These are phyloP conservation scores for Ramichloridium luteum DNA, from an alignment of 2,329 filamentous ascomycete genomes.

Conservation along the genomic window DNA sequence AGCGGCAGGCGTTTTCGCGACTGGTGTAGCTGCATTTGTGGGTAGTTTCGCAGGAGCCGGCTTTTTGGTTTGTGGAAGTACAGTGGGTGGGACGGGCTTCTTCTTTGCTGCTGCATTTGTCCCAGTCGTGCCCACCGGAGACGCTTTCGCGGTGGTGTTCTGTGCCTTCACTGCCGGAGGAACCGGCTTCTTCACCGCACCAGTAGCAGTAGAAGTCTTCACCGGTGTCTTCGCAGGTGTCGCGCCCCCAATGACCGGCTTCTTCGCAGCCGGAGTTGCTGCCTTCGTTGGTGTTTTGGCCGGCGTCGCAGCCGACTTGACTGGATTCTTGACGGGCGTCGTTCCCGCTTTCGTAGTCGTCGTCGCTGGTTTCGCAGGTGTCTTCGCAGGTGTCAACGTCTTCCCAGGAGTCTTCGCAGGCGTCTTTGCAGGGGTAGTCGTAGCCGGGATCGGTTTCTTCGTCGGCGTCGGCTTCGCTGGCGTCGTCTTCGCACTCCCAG, in stretches of 20 bases:
- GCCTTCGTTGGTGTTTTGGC: constrained; percentile 5
- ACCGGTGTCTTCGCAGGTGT: constrained; percentile 12
- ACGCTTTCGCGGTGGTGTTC: too few species aligned
- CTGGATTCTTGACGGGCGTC: constrained; percentile 10
- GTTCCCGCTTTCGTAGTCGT: too few species aligned
- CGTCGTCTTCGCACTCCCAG: constrained; percentile 9
- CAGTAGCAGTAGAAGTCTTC: constrained; percentile 2
- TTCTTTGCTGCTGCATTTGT: constrained; percentile 17
- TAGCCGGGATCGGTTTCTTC: not conserved
- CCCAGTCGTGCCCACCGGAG: too few species aligned
- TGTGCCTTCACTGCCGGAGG: constrained; percentile 11
- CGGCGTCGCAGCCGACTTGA: constrained; percentile 8
- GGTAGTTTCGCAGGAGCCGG: too few species aligned
- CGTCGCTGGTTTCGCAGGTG: constrained; percentile 8
- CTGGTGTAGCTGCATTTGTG: too few species aligned
- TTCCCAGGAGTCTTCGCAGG: constrained; percentile 8
- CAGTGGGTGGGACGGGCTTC: constrained; percentile 1
- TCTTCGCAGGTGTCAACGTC: constrained; percentile 10
- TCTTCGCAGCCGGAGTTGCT: constrained; percentile 12
- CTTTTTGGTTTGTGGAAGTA: constrained; percentile 1
- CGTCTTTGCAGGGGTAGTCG: constrained; percentile 9
- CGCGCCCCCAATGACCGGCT: constrained; percentile 8
- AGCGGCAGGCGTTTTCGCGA: too few species aligned
- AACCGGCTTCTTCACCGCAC: constrained; percentile 10
- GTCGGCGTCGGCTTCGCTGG: constrained; percentile 4